Percentiles rank a stretch among this genome's conserved stretches.
Evolutionary conservation across 1,284 basidiomycete species (phyloP).

Genomic region (Athelia sp.): DNA sequence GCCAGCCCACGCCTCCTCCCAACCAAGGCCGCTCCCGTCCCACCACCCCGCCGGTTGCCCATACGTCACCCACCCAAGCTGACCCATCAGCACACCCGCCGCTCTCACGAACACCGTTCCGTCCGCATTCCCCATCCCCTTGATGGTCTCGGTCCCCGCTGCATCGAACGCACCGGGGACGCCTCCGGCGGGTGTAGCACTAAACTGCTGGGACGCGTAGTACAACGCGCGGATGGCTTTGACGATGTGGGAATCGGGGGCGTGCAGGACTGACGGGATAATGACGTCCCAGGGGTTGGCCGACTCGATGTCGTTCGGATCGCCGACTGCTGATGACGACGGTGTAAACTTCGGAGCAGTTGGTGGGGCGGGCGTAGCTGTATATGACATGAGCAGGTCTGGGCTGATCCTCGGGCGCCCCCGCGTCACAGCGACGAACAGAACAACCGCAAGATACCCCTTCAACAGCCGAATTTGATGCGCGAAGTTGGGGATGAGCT

Average conservation of each 20-base stretch:
- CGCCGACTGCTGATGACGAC: slow-evolving; percentile 26
- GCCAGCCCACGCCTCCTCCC: slow-evolving; percentile 61
- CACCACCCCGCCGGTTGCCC: slow-evolving; percentile 46
- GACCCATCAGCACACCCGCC: slow-evolving; percentile 58
- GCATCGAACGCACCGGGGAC: slow-evolving; percentile 46
- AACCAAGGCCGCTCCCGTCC: slow-evolving; percentile 64
- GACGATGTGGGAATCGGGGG: slow-evolving; percentile 56
- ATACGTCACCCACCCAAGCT: slow-evolving; percentile 57
- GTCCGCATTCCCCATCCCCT: slow-evolving; percentile 44
- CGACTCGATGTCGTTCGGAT: slow-evolving; percentile 28
- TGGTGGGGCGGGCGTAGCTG: slow-evolving; percentile 37
- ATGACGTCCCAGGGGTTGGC: slow-evolving; percentile 59
- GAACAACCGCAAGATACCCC: slow-evolving; percentile 37
- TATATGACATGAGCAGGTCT: slow-evolving; percentile 50
- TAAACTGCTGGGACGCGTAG: slow-evolving; percentile 46
- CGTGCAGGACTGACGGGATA: slow-evolving; percentile 46
- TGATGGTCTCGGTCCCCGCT: slow-evolving; percentile 33
- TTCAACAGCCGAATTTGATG: slow-evolving; percentile 45
- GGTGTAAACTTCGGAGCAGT: slow-evolving; percentile 8
- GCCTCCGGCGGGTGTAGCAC: slow-evolving; percentile 34
- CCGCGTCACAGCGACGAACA: slow-evolving; percentile 42
- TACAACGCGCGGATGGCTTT: slow-evolving; percentile 57
- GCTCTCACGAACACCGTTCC: slow-evolving; percentile 61
- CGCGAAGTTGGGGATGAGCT: slow-evolving; percentile 27
- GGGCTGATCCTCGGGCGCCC: slow-evolving; percentile 58